Base-by-base conservation (phyloP, 2,329 filamentous ascomycete species). In the Beauveria scarabaeidicola region DNA sequence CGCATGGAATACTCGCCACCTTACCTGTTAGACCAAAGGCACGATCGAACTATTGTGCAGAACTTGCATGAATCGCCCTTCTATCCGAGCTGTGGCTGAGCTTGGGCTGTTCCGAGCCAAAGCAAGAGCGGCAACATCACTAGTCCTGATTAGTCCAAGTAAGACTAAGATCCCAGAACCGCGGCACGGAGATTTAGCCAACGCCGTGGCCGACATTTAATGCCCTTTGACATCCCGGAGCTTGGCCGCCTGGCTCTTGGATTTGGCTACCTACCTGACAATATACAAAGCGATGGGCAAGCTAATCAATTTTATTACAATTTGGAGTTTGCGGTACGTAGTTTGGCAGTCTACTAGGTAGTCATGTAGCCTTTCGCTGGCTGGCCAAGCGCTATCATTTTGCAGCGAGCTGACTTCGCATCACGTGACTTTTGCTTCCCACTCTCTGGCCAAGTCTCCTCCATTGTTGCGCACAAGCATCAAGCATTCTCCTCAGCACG, bases 181-280 rank as follows among this genome's bases (percentile, higher is more conserved):
- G 21, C 19, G 43, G 38, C 36, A 51, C 55, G 55, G 55, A 51
- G 55, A 58, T 51, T 58, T 51, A 4, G 23, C 10, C 29, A 58
- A 51, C 32, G 47, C 55, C 47, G 46, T 43, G 6, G 32, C 55
- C 46, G 55, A 50, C 36, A 25, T 32, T 41, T 3, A 2, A 2
- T 32, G 21, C 13, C 19, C 3, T 41, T 13, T 32, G 6, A 27
- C 7, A 25, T 13, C 17, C 21, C 21, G 36, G 5, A 9, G 5
- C 25, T 41, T 51, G 55, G 36, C 25, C 29, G 19, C 36, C 8
- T 17, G 32, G 29, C 17, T 21, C 38, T 43, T 29, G 40, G 7
- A 17, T 48, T 23, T 27, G 21, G 44, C 23, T 19, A 10, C 17
- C 40, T 41, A 41, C 40, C 40, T 4, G 11, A 8, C 40, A 9